These are phyloP conservation scores for Megacollybia marginata DNA, from an alignment of 768 basidiomycete species.

Conservation along the genomic window DNA sequence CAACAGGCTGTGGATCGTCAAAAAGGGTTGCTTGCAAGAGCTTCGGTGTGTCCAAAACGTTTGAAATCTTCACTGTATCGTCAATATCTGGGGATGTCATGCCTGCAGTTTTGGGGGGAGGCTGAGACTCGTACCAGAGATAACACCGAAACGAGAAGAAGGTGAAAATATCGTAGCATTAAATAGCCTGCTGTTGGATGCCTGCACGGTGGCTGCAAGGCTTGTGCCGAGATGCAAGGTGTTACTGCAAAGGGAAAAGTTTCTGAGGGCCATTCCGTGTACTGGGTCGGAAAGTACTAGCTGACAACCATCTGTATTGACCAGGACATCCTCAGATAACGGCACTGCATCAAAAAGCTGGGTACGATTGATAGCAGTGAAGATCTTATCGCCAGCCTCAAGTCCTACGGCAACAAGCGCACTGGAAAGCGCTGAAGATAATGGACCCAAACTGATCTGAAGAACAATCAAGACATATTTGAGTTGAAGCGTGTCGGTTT, in stretches of 20 bases:
- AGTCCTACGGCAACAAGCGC: constrained; percentile 21
- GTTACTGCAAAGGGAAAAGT: constrained; percentile 20
- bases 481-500: constrained; percentile 8
- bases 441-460: too few relatives aligned
- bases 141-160: constrained; percentile 32
- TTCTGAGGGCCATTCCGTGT: constrained; percentile 26
- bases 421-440: constrained; percentile 14
- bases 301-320: constrained; percentile 25
- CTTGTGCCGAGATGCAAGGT: constrained; percentile 13
- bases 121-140: constrained; percentile 26
- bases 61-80: constrained; percentile 35
- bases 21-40: constrained; percentile 31
- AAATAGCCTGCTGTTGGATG: constrained; percentile 13
- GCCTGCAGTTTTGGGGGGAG: background rate
- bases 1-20: constrained; percentile 29
- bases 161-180: constrained; percentile 26
- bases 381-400: constrained; percentile 20
- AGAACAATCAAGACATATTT: constrained; percentile 9
- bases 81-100: constrained; percentile 27
- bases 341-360: constrained; percentile 27
- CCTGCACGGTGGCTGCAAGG: constrained; percentile 11
- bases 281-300: constrained; percentile 21
- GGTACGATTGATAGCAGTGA: constrained; percentile 20
- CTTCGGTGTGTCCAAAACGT: constrained; percentile 26
- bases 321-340: constrained; percentile 21